Evolutionary conservation across 768 basidiomycete genomes (phyloP), one percentile per base, ranked within the genome.

Genomic region (Mycena albidolilacea): DNA sequence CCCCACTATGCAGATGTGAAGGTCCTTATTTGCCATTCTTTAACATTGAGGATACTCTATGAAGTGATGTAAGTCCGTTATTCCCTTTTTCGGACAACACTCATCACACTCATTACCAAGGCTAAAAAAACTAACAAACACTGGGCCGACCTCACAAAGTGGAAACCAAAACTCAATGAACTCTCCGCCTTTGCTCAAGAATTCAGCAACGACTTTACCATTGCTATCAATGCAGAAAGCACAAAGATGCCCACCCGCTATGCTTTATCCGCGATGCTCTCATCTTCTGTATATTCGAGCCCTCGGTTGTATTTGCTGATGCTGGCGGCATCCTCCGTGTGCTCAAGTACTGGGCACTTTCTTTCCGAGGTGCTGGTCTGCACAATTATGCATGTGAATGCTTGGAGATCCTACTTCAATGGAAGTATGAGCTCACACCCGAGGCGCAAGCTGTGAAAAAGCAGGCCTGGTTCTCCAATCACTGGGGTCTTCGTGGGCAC

Each of bases 301-400:
- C 2, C 30, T 30, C 30, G 4, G 30, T 30, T 3, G 30, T 3
- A 30, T 30, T 30, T 30, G 30, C 30, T 3, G 30, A 30, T 30
- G 30, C 30, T 67, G 77, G 76, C 79, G 72, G 77, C 4, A 66
- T 83, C 7, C 60, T 81, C 7, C 70, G 72, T 3, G 76, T 81
- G 2, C 66, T 82, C n/a, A 78, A 80, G 62, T 78, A 73, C 30
- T 80, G 79, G 77, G 75, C 77, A 3, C 75, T 82, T 35, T 44
- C 70, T 21, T 83, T 81, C 59, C 79, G 81, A 6, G 83, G 82
- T 0, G 81, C 78, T 23, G 78, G 80, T 3, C 78, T 71, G 6
- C 78, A 80, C 52, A 84, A 84, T 65, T 83, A 84, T 64, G 82
- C 80, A 7, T 54, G 77, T 15, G 80, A 82, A 71, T 80, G 77